Base-by-base conservation (phyloP, 176 grass and related monocot genomes). In the Oryza glaberrima region DNA sequence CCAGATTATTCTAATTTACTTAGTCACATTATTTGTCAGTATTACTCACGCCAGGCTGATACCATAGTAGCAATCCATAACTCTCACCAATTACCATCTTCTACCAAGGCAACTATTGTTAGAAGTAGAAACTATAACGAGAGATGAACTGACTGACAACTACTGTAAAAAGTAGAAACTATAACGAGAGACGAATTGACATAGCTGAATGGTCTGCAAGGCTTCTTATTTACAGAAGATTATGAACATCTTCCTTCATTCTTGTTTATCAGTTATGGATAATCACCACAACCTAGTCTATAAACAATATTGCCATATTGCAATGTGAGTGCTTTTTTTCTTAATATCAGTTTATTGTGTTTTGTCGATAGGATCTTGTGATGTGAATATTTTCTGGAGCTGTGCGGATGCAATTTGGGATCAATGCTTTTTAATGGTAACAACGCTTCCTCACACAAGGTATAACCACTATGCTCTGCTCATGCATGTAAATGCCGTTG, bases 291-390 rank as follows among this genome's bases (percentile, higher is more conserved):
- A n/a, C 45, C 11, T 58, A 34, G 60, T 26, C 0, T 48, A 36
- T 35, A 35, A 5, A 38, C 36, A 38, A 38, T 38, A 38, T 41
- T 70, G 25, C 23, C 9, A 51, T 28, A 65, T 26, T 73, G 84
- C 36, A 38, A 38, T 36, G 1, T 52, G 28, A 40, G 7, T 60
- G 4, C 52, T 11, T 51, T 30, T 52, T 78, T 10, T 38, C 38
- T 7, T 14, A 66, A 40, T 23, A 4, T 54, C 52, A 4, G 67
- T 75, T 67, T 40, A 19, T 46, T 1, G 41, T 48, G 6, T 43
- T 70, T 3, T 60, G 16, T 69, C 36, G 16, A 25, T 72, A 87
- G 79, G 72, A 36, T 47, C 25, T 63, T 77, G 52, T 40, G 79
- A 77, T 71, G 65, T 48, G 19, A 49, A 49, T 77, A 82, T 71